A percentile compares a stretch with the other conserved stretches of the same genome.
Conservation (phyloP, 768 basidiomycete species). For the Trametes sanguinea region DNA sequence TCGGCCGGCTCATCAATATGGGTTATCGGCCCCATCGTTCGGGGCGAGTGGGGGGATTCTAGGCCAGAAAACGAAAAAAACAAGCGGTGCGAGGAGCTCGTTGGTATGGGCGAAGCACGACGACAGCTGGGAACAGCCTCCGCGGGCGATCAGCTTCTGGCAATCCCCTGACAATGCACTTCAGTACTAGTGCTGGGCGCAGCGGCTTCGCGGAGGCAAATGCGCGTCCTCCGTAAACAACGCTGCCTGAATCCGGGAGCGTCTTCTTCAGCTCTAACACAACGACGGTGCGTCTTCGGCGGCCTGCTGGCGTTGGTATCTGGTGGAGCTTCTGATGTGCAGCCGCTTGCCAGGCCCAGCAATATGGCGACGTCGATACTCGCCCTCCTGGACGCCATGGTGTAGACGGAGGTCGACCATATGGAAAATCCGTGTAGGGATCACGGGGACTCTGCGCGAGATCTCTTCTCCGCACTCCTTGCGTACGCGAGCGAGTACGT, state of each 20-base stretch:
- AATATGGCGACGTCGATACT: background rate
- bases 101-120: background rate
- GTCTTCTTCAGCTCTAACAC: background rate
- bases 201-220: conserved; percentile 2
- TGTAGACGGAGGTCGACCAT: background rate
- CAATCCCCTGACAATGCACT: background rate
- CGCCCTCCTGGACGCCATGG: background rate
- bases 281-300: conserved; percentile 6
- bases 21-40: conserved; percentile 6
- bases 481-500: background rate
- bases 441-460: conserved; percentile 15
- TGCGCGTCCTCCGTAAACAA: conserved; percentile 15
- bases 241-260: conserved; percentile 15
- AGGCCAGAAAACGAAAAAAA: background rate
- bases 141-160: background rate
- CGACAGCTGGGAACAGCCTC: background rate
- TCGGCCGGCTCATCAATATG: conserved; percentile 6
- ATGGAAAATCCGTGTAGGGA: conserved; percentile 8
- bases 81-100: conserved; percentile 5
- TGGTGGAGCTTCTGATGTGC: background rate
- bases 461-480: background rate
- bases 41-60: background rate
- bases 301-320: background rate
- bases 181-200: conserved; percentile 1
- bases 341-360: background rate